Evolutionary conservation across 2,329 filamentous ascomycete genomes (phyloP), one percentile per base, ranked within the genome.

Genomic region (Remersonia thermophila): DNA sequence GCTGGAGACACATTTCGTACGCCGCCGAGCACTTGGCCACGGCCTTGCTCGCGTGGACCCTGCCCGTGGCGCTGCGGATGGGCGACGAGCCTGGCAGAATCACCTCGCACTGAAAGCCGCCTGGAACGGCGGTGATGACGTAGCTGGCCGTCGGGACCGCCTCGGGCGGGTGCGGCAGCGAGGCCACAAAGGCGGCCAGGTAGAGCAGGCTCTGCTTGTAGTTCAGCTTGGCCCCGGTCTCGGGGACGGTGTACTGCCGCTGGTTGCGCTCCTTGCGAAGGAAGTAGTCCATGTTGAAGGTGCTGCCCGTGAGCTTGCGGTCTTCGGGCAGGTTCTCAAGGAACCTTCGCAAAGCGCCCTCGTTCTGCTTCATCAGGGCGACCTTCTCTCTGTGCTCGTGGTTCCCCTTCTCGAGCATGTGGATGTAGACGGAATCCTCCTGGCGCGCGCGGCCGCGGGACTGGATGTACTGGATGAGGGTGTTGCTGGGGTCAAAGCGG

Each of bases 401-500:
- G 48, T 94, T 94, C 7, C 69, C 71, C 1, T 58, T 52, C 52
- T 96, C 87, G 2, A 84, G 55, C 82, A 98, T 87, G 50, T 83
- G 83, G 25, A 87, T 71, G 55, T 89, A 95, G 44, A 72, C 77
- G 0, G 91, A 96, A 37, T 80, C 70, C 1, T 61, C 57, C 49
- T 85, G 81, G 27, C 91, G 73, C 10, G 91, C 91, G 36, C 91
- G 74, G 0, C 91, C 91, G 43, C 85, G 74, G 11, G 87, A 95
- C 55, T 98, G 91, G 14, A 96, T 78, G 53, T 95, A 96, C 51
- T 93, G 83, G 35, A 96, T 96, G 56, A 94, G 77, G 0, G 89
- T 95, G 9, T 71, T 68, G 57, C 86, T 94, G 2, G 93, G 69
- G 52, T 96, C 85, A 50, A 95, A 98, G 2, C 87, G 61, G 40